These are phyloP conservation scores for Ogataea polymorpha DNA, from an alignment of 805 yeast species.

Conservation along the genomic window DNA sequence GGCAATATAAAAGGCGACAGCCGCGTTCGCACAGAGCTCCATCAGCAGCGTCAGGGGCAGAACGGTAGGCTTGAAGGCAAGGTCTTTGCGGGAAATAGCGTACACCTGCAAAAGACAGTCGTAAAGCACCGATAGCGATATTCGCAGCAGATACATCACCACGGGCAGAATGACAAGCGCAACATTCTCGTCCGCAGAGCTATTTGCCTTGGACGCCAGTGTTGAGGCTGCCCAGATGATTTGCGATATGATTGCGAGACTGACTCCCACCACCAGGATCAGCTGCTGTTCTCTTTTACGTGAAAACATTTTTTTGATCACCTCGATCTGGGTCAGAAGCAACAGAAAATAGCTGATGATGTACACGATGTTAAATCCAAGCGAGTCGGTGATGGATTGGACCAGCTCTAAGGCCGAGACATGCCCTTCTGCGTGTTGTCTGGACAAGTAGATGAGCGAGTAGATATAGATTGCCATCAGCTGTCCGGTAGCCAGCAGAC, in stretches of 20 bases:
- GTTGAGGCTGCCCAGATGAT: slow-evolving; percentile 68
- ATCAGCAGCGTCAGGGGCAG: slow-evolving; percentile 57
- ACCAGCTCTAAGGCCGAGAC: slow-evolving; percentile 44
- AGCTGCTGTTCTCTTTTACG: slow-evolving; percentile 66
- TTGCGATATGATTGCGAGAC: slow-evolving; percentile 54
- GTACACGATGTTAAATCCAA: slow-evolving; percentile 53
- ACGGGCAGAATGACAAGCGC: slow-evolving; percentile 63
- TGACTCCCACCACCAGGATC: slow-evolving; percentile 55
- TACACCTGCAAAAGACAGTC: slow-evolving; percentile 61
- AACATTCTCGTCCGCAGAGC: slow-evolving; percentile 37
- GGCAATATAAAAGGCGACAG: slow-evolving; percentile 69
- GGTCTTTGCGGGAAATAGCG: slow-evolving; percentile 48
- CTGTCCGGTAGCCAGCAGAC: slow-evolving; percentile 52
- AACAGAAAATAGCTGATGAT: slow-evolving; percentile 54
- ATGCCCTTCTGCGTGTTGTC: slow-evolving; percentile 45
- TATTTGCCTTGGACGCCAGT: slow-evolving; percentile 31
- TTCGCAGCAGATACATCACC: slow-evolving; percentile 68
- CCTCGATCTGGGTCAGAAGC: slow-evolving; percentile 68
- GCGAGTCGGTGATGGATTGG: slow-evolving; percentile 40
- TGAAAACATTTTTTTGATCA: slow-evolving; percentile 63
- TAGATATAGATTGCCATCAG: slow-evolving; percentile 48
- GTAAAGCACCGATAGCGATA: slow-evolving; percentile 66
- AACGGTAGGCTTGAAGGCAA: slow-evolving; percentile 47
- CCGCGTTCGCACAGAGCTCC: slow-evolving; percentile 51
- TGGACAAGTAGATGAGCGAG: slow-evolving; percentile 43